Base-by-base conservation (phyloP, 352 stramenopile genomes). In the Aphanomyces cochlioides region DNA sequence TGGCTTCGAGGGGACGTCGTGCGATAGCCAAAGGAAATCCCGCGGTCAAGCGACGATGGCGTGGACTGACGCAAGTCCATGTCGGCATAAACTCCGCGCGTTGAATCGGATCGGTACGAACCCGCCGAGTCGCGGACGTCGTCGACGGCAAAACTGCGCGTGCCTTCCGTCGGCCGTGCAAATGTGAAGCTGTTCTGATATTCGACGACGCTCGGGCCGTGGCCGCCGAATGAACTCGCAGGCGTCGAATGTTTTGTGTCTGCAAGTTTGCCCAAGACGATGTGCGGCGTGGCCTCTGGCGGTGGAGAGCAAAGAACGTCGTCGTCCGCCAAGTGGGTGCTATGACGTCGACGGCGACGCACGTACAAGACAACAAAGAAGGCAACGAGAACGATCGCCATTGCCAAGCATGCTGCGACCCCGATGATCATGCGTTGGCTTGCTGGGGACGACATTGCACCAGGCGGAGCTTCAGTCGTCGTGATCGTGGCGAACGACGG, bases 331-430 rank as follows among this genome's bases (percentile, higher is more conserved):
- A 37, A n/a, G 15, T 61, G 19, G n/a, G 36, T 7, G 36, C 54
- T 37, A n/a, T 37, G 54, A 17, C 50, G n/a, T 58, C 54, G 17
- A 17, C 54, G 50, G 50, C 50, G 50, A 17, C 54, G 54, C 54
- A 61, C n/a, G 54, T 43, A 61, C 54, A 61, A n/a, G 0, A 39
- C 34, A 37, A 61, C 54, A 17, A 61, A 61, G 54, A 61, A 61
- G n/a, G 21, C 54, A 12, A 61, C 54, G 54, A 61, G 54, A 39
- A 61, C 37, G 54, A 61, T 61, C 7, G 54, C 54, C 5, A 61
- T 61, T 40, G 36, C 19, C 54, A 61, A 45, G 54, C 17, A 28
- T 28, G 28, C 54, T 6, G 17, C 17, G 28, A 45, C 37, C 3
- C 37, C 43, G 54, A 28, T 41, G 5, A 37, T 2, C 19, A 40